Base-by-base conservation (phyloP, 1,139 yeast genomes). In the Magnusiomyces clavatus region DNA sequence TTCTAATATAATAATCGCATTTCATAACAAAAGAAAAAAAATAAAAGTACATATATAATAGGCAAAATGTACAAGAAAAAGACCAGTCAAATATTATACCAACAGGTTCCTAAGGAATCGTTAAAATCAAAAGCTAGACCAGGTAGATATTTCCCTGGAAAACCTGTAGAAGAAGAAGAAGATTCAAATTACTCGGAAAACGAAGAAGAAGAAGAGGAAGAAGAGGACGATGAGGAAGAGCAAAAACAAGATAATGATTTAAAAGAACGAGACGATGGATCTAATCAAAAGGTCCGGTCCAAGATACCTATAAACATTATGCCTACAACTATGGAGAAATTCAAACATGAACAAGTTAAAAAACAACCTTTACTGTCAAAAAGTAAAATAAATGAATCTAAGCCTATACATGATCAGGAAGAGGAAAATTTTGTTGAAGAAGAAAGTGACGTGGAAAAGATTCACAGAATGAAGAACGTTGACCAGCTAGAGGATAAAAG, bases 91-190 rank as follows among this genome's bases (percentile, higher is more conserved):
- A 24, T 24, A 24, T 24, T 24, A 24, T 8, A 24, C 8, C 31
- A 24, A 24, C 31, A 24, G 8, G 31, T 24, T 24, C 31, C 31
- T 8, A 24, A 24, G 31, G 31, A 24, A 24, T 24, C 31, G 8
- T 8, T 24, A 8, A 24, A 24, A 24, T 24, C 31, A 5, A 24
- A 24, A 8, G 4, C 31, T 24, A 24, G 31, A 24, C 4, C 31
- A 24, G 31, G 31, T 24, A 24, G 65, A 35, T 57, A 63, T 49
- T 63, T 63, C 51, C 60, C 64, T 1, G 64, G 65, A 5, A 54
- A 42, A 2, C 48, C 43, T 29, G 55, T 51, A 38, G 58, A 53
- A 3, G 57, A 51, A n/a, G 61, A 57, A 40, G 67, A 65, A 11
- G 57, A 56, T 24, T 57, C 54, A n/a, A 61, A 61, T n/a, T 60